phyloP scores from a whole-genome alignment of 352 stramenopile genomes.

The Globisporangium alternatum region DNA sequence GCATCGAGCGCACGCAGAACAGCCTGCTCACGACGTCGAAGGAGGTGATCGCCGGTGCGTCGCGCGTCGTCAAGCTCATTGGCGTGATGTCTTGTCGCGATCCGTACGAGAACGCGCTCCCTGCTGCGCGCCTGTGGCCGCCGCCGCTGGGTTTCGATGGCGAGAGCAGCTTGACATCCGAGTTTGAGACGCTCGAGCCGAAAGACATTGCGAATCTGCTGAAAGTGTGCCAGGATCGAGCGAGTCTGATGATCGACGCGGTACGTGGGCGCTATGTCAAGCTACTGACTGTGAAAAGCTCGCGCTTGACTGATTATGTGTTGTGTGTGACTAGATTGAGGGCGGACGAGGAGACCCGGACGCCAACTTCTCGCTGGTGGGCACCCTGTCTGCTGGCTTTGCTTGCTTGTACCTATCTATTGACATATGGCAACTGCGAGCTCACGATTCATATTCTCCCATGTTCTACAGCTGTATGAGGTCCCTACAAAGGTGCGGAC shows the following conservation, averaged over 20 bases:
- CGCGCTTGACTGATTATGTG: neutral
- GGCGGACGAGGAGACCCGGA: conserved; percentile 63
- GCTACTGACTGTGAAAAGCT: neutral
- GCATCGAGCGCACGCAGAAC: conserved; percentile 62
- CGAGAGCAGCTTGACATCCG: conserved; percentile 46
- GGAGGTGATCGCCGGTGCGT: conserved; percentile 63
- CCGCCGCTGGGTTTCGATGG: conserved; percentile 45
- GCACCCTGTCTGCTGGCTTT: neutral
- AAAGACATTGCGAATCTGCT: conserved; percentile 59
- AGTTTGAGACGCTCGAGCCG: conserved; percentile 68
- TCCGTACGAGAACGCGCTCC: conserved; percentile 60
- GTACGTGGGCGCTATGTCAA: conserved; percentile 24
- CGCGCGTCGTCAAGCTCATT: conserved; percentile 69
- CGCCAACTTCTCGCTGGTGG: conserved; percentile 56
- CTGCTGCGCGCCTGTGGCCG: conserved; percentile 57
- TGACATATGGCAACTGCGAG: neutral
- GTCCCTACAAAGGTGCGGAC: neutral
- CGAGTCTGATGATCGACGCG: conserved; percentile 66
- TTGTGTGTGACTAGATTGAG: conserved; percentile 47
- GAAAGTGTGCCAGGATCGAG: conserved; percentile 75
- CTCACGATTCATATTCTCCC: neutral
- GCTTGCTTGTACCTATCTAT: neutral
- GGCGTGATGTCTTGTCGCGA: conserved; percentile 64
- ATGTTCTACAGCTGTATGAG: neutral
- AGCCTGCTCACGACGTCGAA: conserved; percentile 70